Evolutionary conservation across 345 rosid species (phyloP), one percentile per base, ranked within the genome.

Genomic region (Bruguiera gymnorhiza): DNA sequence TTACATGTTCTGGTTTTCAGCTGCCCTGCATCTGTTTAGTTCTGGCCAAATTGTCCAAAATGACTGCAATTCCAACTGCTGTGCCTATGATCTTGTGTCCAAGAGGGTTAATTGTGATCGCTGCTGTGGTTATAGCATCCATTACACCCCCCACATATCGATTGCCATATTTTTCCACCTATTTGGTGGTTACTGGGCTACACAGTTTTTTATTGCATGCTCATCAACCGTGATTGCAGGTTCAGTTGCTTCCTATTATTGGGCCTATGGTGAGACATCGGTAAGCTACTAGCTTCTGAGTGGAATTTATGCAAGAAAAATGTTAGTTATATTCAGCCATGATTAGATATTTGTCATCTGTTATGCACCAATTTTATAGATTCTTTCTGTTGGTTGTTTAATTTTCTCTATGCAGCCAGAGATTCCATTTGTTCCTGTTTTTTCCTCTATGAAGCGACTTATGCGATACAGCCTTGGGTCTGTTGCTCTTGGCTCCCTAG

Each of bases 131-230:
- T 92, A 85, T 80, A 83, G 92, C 77, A 78, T 95, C 77, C 88
- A 57, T 77, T 92, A 95, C 78, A 95, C 97, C 73, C 99, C 99
- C 67, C 97, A 95, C 79, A 88, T 95, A 63, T 84, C 91, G 46
- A 62, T 92, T 70, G 89, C 96, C 56, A 87, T 95, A 76, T 85
- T 95, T 73, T 95, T 95, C 84, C 99, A 92, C 78, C 84, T 95
- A 26, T 86, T 92, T 66, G 99, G 99, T n/a, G 82, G 97, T 70
- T 95, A 86, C 64, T 95, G 97, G 99, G 97, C 92, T 68, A 95
- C 99, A 13, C 96, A 95, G 71, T 95, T 90, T 81, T 82, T 95
- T 69, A 79, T 92, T 6, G 93, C 97, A 9, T 79, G 86, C 80
- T 90, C 99, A 2, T 84, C 96, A 10, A 88, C 97, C 9, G 94